Conservation (phyloP, 768 basidiomycete genomes). For the Ephemerocybe angulata region DNA sequence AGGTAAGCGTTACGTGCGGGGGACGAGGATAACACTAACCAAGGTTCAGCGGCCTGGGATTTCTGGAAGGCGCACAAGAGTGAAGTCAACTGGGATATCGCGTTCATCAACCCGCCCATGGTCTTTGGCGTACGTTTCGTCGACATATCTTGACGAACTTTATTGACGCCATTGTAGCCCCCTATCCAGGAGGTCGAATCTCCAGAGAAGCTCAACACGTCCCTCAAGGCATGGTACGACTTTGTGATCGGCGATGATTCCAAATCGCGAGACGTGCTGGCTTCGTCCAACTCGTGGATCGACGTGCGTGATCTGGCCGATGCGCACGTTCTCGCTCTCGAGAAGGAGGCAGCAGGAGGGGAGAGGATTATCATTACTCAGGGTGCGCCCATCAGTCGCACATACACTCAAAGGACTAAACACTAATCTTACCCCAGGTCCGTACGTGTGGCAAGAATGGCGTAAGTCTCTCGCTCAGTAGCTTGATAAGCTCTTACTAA, state of each 20-base stretch:
- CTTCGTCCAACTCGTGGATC: conserved; percentile 30
- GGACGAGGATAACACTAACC: too few species aligned
- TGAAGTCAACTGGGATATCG: conserved; percentile 47
- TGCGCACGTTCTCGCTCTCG: conserved; percentile 52
- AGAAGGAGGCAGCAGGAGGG: conserved; percentile 48
- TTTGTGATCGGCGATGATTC: conserved; percentile 18
- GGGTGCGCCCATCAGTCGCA: conserved; percentile 18
- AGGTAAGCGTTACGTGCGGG: conserved; percentile 29
- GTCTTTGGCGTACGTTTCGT: conserved; percentile 28
- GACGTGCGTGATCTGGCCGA: conserved; percentile 57
- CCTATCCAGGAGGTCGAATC: conserved; percentile 37
- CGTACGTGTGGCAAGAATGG: conserved; percentile 35
- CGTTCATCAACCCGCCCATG: conserved; percentile 52
- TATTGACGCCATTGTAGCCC: conserved; percentile 28
- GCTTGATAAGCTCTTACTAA: not conserved
- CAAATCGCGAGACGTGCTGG: conserved; percentile 18
- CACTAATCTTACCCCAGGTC: conserved; percentile 9
- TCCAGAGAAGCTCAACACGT: conserved; percentile 36
- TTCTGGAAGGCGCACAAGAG: conserved; percentile 41
- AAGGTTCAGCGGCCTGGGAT: conserved; percentile 46
- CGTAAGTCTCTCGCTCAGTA: conserved; percentile 17
- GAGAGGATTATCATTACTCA: conserved; percentile 53
- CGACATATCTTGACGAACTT: not conserved
- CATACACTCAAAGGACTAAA: not conserved
- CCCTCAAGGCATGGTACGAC: conserved; percentile 29